Percentiles rank a stretch among this genome's conserved stretches.
Evolutionary conservation across 116 monocot genomes (phyloP).

Genomic region (Cymodocea nodosa): DNA sequence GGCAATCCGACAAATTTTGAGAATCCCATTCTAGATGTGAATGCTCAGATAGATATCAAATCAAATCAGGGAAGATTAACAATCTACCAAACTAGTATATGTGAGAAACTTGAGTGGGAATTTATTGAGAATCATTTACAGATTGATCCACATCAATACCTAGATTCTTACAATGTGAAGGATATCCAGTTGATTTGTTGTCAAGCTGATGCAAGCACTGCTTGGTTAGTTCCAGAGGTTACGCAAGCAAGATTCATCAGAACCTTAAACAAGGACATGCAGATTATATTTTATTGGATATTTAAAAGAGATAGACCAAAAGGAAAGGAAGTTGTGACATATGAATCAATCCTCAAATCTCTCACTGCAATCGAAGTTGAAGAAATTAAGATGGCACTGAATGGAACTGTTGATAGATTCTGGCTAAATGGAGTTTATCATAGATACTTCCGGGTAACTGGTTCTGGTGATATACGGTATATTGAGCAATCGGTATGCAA

Average conservation of each 20-base stretch:
- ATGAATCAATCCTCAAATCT: conserved; percentile 27
- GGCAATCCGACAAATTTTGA: conserved; percentile 98
- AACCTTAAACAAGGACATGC: conserved; percentile 40
- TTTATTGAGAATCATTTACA: conserved; percentile 18
- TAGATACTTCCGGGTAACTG: conserved; percentile 78
- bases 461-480: conserved; percentile 90
- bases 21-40: conserved; percentile 81
- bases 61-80: conserved; percentile 58
- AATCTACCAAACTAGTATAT: conserved; percentile 62
- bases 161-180: conserved; percentile 60
- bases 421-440: conserved; percentile 55
- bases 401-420: conserved; percentile 54
- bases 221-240: conserved; percentile 70
- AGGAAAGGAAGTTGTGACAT: conserved; percentile 90
- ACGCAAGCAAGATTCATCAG: conserved; percentile 46
- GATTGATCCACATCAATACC: conserved; percentile 33
- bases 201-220: conserved; percentile 76
- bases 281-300: conserved; percentile 65
- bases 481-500: conserved; percentile 60
- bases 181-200: conserved; percentile 97
- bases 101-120: conserved; percentile 51
- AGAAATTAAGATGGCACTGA: conserved; percentile 53
- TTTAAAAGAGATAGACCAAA: conserved; percentile 92
- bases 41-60: conserved; percentile 78
- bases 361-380: conserved; percentile 11